Evolutionary conservation across 257 asterid species (phyloP).

Genomic region (Echium plantagineum): DNA sequence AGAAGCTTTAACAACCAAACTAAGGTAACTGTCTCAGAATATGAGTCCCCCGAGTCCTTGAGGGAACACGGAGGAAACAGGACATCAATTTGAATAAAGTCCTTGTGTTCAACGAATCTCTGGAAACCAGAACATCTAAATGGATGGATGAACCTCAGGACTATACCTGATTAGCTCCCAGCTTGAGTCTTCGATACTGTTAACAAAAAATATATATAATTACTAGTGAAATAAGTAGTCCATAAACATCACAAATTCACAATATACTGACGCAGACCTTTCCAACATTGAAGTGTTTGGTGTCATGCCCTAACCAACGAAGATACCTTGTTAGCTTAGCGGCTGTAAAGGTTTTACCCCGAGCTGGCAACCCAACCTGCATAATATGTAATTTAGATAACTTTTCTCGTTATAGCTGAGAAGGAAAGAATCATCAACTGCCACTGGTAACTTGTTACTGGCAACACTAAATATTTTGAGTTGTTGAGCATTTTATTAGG

Average conservation of each 20-base stretch:
- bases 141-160: background rate
- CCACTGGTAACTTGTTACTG: background rate
- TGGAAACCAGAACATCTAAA: background rate
- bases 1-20: background rate
- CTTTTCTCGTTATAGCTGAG: conserved; percentile 29
- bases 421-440: background rate
- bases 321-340: conserved; percentile 98
- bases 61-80: background rate
- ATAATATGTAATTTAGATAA: conserved; percentile 3
- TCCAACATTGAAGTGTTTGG: conserved; percentile 99
- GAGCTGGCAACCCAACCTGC: conserved; percentile 98
- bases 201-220: conserved; percentile 12
- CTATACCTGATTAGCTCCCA: conserved; percentile 89
- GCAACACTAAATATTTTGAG: background rate
- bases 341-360: conserved; percentile 97
- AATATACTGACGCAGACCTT: conserved; percentile 38
- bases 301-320: conserved; percentile 99
- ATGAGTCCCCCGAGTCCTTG: background rate
- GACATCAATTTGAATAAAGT: background rate
- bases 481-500: background rate
- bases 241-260: background rate
- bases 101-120: background rate
- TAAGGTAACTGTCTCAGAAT: background rate
- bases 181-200: conserved; percentile 97
- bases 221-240: background rate